A percentile compares a stretch with the other conserved stretches of the same genome.
Evolutionary conservation across 495 filamentous ascomycete genomes (phyloP).

Genomic region (Baudoinia panamericana): DNA sequence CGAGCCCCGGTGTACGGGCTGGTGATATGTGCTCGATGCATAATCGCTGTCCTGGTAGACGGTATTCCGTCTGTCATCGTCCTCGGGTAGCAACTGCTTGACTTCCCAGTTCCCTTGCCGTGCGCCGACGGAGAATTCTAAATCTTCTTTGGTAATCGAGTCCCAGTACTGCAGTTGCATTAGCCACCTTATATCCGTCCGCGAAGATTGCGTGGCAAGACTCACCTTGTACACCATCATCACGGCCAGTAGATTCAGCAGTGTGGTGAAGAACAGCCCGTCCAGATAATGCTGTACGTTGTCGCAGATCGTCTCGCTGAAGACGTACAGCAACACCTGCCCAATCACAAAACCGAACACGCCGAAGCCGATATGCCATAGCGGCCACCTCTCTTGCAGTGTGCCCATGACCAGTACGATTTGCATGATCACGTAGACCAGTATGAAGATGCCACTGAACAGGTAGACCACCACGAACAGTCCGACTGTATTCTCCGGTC

Average conservation of each 20-base stretch:
- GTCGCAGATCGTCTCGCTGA: slow-evolving; percentile 74
- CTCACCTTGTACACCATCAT: slow-evolving; percentile 99
- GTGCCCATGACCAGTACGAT: slow-evolving; percentile 78
- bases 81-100: slow-evolving; percentile 83
- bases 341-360: slow-evolving; percentile 84
- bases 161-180: slow-evolving; percentile 85
- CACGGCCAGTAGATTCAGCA: slow-evolving; percentile 84
- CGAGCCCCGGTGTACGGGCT: slow-evolving; percentile 28
- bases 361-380: slow-evolving; percentile 88
- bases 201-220: not conserved
- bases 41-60: slow-evolving; percentile 64
- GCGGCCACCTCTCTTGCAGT: slow-evolving; percentile 86
- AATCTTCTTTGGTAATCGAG: slow-evolving; percentile 94
- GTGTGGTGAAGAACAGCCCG: slow-evolving; percentile 86
- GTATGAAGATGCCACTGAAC: slow-evolving; percentile 71
- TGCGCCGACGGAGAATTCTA: slow-evolving; percentile 93
- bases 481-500: slow-evolving; percentile 71
- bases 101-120: slow-evolving; percentile 98
- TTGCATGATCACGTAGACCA: slow-evolving; percentile 80
- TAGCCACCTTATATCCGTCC: not conserved
- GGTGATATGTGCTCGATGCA: slow-evolving; percentile 45
- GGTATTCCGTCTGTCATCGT: slow-evolving; percentile 67
- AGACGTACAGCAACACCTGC: slow-evolving; percentile 84
- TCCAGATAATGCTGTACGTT: slow-evolving; percentile 86
- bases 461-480: slow-evolving; percentile 90